These are phyloP conservation scores for Uncinocarpus reesii DNA, from an alignment of 2,329 filamentous ascomycete species.

Conservation along the genomic window DNA sequence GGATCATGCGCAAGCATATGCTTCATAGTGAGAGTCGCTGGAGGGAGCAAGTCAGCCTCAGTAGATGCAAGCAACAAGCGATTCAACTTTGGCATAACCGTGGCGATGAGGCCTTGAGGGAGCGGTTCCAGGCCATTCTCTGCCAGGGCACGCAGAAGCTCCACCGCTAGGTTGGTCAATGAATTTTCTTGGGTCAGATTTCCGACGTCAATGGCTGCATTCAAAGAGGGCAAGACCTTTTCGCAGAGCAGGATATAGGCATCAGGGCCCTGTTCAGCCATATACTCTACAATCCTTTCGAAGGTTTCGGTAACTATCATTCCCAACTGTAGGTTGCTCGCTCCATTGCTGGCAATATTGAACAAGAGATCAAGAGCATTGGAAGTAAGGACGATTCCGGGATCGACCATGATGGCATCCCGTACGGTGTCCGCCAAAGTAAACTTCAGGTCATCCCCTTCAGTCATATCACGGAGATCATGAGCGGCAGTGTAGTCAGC, in stretches of 20 bases:
- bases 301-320: slow-evolving; percentile 83
- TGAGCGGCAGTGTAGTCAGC: slow-evolving; percentile 66
- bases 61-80: slow-evolving; percentile 68
- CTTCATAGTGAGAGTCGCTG: slow-evolving; percentile 75
- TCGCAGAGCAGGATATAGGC: slow-evolving; percentile 68
- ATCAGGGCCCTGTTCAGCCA: slow-evolving; percentile 54
- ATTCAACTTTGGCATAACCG: slow-evolving; percentile 77
- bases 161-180: slow-evolving; percentile 74
- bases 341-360: slow-evolving; percentile 75
- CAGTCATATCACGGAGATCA: slow-evolving; percentile 71
- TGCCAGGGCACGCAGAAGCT: slow-evolving; percentile 69
- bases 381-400: slow-evolving; percentile 59
- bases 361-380: slow-evolving; percentile 74
- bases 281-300: slow-evolving; percentile 66
- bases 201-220: slow-evolving; percentile 79
- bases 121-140: slow-evolving; percentile 77
- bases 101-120: slow-evolving; percentile 72
- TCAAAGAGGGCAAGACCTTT: slow-evolving; percentile 79
- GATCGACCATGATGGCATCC: slow-evolving; percentile 70
- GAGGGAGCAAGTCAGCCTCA: slow-evolving; percentile 82
- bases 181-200: slow-evolving; percentile 69
- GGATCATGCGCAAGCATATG: slow-evolving; percentile 85
- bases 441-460: slow-evolving; percentile 84
- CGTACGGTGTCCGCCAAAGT: slow-evolving; percentile 79
- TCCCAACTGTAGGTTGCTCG: slow-evolving; percentile 81